Conservation (phyloP, 1,284 basidiomycete genomes). For the Neolentinus lepideus region DNA sequence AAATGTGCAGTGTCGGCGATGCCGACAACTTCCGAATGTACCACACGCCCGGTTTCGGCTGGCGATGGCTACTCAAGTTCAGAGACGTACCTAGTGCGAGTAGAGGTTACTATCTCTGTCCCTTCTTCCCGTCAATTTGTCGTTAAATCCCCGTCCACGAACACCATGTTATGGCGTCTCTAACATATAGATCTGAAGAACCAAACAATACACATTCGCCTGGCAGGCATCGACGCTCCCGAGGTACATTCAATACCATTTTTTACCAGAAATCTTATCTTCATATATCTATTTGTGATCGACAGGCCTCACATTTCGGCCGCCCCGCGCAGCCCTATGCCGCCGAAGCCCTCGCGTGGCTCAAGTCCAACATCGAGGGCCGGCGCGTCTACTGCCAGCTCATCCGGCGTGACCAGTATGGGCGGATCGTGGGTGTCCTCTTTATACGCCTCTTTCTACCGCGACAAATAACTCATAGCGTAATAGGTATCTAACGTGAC, state of each 20-base stretch:
- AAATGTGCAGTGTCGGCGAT: slow-evolving; percentile 79
- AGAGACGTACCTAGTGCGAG: slow-evolving; percentile 47
- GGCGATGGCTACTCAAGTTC: slow-evolving; percentile 66
- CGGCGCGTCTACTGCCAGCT: slow-evolving; percentile 63
- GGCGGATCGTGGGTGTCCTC: slow-evolving; percentile 56
- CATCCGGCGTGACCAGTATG: slow-evolving; percentile 74
- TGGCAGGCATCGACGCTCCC: slow-evolving; percentile 87
- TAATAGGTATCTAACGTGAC: background rate
- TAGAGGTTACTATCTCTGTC: slow-evolving; percentile 42
- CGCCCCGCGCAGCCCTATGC: slow-evolving; percentile 67
- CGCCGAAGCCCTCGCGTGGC: slow-evolving; percentile 66
- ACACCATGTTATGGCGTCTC: background rate
- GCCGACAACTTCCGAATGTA: slow-evolving; percentile 77
- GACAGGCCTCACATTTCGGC: slow-evolving; percentile 75
- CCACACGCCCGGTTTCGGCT: slow-evolving; percentile 76
- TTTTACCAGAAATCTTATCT: background rate
- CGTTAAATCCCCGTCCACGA: background rate
- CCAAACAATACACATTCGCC: slow-evolving; percentile 76
- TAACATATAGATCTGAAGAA: slow-evolving; percentile 52
- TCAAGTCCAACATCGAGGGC: slow-evolving; percentile 51
- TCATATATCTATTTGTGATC: too few species aligned
- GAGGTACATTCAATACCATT: slow-evolving; percentile 47
- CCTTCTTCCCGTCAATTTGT: background rate
- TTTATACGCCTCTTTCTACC: background rate
- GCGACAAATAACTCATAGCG: background rate